These are phyloP conservation scores for Alternaria sp. DNA, from an alignment of 2,329 filamentous ascomycete species.

Conservation along the genomic window DNA sequence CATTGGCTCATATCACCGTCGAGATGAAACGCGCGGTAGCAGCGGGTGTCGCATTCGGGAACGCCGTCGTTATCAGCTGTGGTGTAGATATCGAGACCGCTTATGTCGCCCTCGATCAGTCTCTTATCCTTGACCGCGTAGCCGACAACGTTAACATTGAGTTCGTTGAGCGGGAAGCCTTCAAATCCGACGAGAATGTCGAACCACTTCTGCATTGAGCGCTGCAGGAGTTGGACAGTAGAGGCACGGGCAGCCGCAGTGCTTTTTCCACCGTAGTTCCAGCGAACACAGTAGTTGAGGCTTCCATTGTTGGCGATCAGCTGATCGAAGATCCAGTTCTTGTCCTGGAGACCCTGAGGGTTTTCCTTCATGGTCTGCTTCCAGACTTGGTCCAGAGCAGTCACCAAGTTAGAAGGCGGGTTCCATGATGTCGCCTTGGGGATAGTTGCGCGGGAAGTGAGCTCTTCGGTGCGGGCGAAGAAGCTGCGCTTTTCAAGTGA, in stretches of 20 bases:
- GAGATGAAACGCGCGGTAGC: slow-evolving; percentile 57
- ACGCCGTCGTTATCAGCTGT: slow-evolving; percentile 52
- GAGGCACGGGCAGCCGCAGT: slow-evolving; percentile 53
- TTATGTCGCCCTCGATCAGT: slow-evolving; percentile 49
- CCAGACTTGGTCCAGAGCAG: slow-evolving; percentile 39
- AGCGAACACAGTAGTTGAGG: slow-evolving; percentile 57
- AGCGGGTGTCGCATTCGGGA: slow-evolving; percentile 55
- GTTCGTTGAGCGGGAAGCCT: slow-evolving; percentile 54
- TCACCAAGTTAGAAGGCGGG: slow-evolving; percentile 36
- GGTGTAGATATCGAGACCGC: slow-evolving; percentile 55
- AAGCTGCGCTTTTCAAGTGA: slow-evolving; percentile 26
- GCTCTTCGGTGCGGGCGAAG: slow-evolving; percentile 20
- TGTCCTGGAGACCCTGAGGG: slow-evolving; percentile 34
- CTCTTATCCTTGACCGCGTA: slow-evolving; percentile 55
- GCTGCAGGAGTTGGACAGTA: slow-evolving; percentile 49
- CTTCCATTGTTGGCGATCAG: slow-evolving; percentile 43
- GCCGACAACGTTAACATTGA: slow-evolving; percentile 55
- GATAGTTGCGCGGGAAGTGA: slow-evolving; percentile 27
- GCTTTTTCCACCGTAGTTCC: slow-evolving; percentile 53
- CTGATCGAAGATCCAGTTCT: slow-evolving; percentile 46
- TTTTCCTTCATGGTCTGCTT: slow-evolving; percentile 37
- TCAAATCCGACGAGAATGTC: slow-evolving; percentile 58
- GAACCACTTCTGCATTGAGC: slow-evolving; percentile 55
- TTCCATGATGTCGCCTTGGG: slow-evolving; percentile 35
- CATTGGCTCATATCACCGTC: slow-evolving; percentile 55